Base-by-base conservation (phyloP, 2,329 filamentous ascomycete genomes). In the Trichoderma pleuroti region DNA sequence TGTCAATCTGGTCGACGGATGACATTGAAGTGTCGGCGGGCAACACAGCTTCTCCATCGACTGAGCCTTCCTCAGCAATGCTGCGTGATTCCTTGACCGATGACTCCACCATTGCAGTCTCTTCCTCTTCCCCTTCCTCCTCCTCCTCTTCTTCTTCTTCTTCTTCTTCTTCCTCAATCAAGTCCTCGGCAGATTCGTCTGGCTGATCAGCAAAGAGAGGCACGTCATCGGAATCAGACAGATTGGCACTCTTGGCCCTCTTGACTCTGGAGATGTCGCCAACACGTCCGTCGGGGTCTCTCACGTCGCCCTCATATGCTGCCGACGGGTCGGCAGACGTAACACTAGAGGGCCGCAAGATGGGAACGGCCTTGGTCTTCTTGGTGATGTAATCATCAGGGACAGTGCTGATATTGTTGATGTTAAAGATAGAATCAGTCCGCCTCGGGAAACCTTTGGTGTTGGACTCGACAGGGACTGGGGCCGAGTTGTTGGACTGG, bases 281-380 rank as follows among this genome's bases (percentile, higher is more conserved):
- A 24, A 87, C 80, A 30, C 89, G 88, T 18, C 90, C 90, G 72
- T 90, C 85, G 4, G 86, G 70, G n/a, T 73, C 75, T 32, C 79
- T 78, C 11, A 79, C 73, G 36, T 75, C 73, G 21, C 75, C 72
- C n/a, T 72, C 71, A 21, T 75, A 72, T 5, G 65, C 68, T 4
- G 28, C 68, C 14, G 74, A 70, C 1, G 79, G 77, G 18, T 80
- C 78, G 2, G 54, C 54, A 57, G 54, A 57, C 18, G 21, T n/a
- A 32, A 32, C 30, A 11, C 84, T 89, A 70, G 89, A 85, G 1
- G 92, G 92, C 49, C 86, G 86, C 11, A 95, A 82, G 73, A 97
- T 97, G 0, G 94, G 92, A 68, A 97, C 87, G 11, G 93, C 93
- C 81, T 96, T 98, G 5, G 91, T 93, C 75, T 89, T 90, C 81